Evolutionary conservation across 1,139 yeast species (phyloP).

Genomic region (Suhomyces chickasaworum): DNA sequence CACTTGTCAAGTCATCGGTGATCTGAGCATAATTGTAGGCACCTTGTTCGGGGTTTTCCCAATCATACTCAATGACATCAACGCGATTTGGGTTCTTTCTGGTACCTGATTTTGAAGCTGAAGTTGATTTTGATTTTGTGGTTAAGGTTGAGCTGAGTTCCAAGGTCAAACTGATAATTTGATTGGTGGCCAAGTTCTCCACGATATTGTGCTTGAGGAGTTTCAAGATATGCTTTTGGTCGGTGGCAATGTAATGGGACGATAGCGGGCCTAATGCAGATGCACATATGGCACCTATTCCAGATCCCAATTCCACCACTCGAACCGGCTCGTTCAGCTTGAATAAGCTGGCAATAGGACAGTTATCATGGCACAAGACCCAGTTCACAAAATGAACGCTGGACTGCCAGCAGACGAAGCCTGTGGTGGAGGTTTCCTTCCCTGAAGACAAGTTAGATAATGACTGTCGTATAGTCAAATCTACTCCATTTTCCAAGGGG

Average conservation of each 20-base stretch:
- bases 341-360: constrained; percentile 27
- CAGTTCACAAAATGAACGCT: constrained; percentile 56
- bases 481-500: constrained; percentile 34
- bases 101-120: too few species aligned
- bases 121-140: too few species aligned
- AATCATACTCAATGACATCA: constrained; percentile 58
- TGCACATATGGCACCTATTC: constrained; percentile 60
- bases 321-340: constrained; percentile 17
- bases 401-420: constrained; percentile 67
- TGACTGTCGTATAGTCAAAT: constrained; percentile 43
- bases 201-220: constrained; percentile 49
- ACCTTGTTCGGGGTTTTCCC: constrained; percentile 56
- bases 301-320: constrained; percentile 68
- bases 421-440: constrained; percentile 55
- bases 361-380: constrained; percentile 33
- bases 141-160: neutral
- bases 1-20: neutral
- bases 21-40: constrained; percentile 21
- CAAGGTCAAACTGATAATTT: constrained; percentile 20
- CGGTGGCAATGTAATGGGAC: constrained; percentile 55
- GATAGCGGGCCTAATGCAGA: constrained; percentile 43
- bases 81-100: constrained; percentile 20
- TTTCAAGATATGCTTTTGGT: constrained; percentile 59
- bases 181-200: constrained; percentile 31
- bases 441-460: constrained; percentile 43